Conservation (phyloP, 208 protist genomes). For the Leishmania major region DNA sequence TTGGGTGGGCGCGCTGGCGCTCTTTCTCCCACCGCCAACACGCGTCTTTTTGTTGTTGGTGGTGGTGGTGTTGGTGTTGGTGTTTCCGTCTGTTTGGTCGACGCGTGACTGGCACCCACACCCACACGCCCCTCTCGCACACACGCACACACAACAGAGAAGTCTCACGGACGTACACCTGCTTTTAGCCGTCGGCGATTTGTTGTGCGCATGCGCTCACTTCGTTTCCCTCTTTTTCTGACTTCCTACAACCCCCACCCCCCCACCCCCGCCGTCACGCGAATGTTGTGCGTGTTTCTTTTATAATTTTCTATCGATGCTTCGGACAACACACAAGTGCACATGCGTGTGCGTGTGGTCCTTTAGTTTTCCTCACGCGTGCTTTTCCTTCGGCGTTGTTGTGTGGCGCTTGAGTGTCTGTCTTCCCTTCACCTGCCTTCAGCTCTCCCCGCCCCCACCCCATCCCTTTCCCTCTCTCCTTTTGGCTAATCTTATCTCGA, state of each 20-base stretch:
- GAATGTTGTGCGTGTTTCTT: not conserved
- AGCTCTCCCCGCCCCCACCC: not conserved
- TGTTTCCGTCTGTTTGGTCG: slow-evolving; percentile 13
- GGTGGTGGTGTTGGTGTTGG: no score
- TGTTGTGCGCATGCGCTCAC: not conserved
- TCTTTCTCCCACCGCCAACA: not conserved
- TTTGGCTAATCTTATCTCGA: not conserved
- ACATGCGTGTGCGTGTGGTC: not conserved
- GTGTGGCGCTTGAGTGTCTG: not conserved
- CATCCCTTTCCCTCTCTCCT: not conserved
- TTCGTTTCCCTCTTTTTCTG: not conserved
- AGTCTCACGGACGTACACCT: not conserved
- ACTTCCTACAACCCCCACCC: not conserved
- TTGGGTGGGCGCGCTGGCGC: not conserved
- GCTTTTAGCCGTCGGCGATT: not conserved
- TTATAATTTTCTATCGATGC: not conserved
- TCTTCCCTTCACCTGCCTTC: slow-evolving; percentile 1
- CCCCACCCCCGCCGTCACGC: not conserved
- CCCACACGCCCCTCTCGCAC: not conserved
- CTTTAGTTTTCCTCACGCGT: not conserved
- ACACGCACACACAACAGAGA: not conserved
- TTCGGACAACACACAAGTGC: not conserved
- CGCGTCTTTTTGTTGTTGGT: no score
- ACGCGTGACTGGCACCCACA: not conserved
- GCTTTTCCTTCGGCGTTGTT: not conserved